Percentiles rank a stretch among this genome's conserved stretches.
phyloP scores from a whole-genome alignment of 1,284 basidiomycete species.

The Paramarasmius palmivorus region DNA sequence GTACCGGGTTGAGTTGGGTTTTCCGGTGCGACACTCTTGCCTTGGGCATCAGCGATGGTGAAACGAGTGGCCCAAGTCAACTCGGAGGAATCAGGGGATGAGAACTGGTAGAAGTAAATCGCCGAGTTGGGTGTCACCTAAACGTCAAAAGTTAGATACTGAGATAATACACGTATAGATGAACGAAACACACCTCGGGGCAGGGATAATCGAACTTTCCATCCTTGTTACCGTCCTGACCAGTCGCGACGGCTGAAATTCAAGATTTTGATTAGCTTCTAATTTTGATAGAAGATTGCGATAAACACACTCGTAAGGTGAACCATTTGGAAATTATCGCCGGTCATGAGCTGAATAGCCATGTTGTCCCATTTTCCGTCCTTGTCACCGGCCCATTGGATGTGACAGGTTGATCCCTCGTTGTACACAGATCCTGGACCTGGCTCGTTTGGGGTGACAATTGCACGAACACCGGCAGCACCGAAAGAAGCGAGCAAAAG shows the following conservation, averaged over 20 bases:
- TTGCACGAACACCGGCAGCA: slow-evolving; percentile 42
- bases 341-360: slow-evolving; percentile 80
- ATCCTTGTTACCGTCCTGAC: slow-evolving; percentile 52
- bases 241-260: slow-evolving; percentile 53
- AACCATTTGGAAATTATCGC: slow-evolving; percentile 71
- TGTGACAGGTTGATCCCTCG: slow-evolving; percentile 51
- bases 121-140: slow-evolving; percentile 69
- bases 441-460: slow-evolving; percentile 55
- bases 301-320: slow-evolving; percentile 59
- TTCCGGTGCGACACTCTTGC: slow-evolving; percentile 19
- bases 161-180: neutral
- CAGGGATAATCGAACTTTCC: slow-evolving; percentile 67
- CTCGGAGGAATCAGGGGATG: slow-evolving; percentile 38
- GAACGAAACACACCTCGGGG: slow-evolving; percentile 49
- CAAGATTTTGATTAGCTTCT: neutral
- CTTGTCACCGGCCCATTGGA: slow-evolving; percentile 57
- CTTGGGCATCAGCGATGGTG: slow-evolving; percentile 63
- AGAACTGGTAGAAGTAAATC: slow-evolving; percentile 83
- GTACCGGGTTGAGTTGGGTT: neutral
- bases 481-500: slow-evolving; percentile 33
- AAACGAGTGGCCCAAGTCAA: slow-evolving; percentile 82
- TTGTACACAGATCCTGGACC: slow-evolving; percentile 57
- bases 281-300: neutral
- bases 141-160: neutral
- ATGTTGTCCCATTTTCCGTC: slow-evolving; percentile 58